Evolutionary conservation across 164 flowering plant genomes (phyloP).

Genomic region (Piper longum): DNA sequence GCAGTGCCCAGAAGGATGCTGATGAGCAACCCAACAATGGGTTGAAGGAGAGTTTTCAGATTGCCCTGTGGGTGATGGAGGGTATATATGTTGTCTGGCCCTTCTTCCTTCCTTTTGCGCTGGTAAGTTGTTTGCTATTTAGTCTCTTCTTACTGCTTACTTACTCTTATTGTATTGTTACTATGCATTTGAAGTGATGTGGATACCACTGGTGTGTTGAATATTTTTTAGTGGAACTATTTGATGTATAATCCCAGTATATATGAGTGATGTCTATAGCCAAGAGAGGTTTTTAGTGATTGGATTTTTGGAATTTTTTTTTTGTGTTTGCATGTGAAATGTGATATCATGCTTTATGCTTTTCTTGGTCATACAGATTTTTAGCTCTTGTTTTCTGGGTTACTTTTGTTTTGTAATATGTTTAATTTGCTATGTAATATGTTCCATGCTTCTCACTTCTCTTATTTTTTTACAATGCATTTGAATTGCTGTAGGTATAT

Average conservation of each 20-base stretch:
- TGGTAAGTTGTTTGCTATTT: constrained; percentile 24
- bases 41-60: constrained; percentile 13
- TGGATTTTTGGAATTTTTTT: neutral
- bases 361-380: too few species aligned
- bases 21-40: neutral
- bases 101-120: constrained; percentile 88
- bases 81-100: constrained; percentile 77
- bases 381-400: too few species aligned
- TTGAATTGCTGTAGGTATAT: too few species aligned
- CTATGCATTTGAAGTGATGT: neutral
- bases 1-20: constrained; percentile 4
- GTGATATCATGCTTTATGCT: too few species aligned
- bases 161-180: neutral
- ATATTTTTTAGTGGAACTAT: neutral
- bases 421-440: too few species aligned
- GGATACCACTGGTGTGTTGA: too few species aligned
- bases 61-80: constrained; percentile 52
- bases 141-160: neutral
- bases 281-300: neutral
- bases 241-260: neutral
- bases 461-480: too few species aligned
- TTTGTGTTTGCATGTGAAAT: neutral
- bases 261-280: neutral
- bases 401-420: too few species aligned
- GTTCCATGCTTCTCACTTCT: too few species aligned